Evolutionary conservation across 2,329 filamentous ascomycete species (phyloP).

Genomic region (Phyllosticta citribraziliensis): DNA sequence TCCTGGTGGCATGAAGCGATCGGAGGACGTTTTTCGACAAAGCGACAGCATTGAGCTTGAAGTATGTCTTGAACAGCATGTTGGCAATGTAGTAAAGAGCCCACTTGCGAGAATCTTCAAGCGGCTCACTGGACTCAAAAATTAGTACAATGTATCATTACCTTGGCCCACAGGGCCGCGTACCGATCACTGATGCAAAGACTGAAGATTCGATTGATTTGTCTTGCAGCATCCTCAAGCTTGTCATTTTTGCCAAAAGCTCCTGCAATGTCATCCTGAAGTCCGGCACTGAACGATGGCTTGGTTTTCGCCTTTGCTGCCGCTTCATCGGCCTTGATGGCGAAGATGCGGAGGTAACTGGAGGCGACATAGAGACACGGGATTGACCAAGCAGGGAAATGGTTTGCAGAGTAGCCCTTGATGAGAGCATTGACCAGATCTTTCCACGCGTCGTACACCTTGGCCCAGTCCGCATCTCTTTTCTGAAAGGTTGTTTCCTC

Average conservation of each 20-base stretch:
- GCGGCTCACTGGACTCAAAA: constrained; percentile 40
- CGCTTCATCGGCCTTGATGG: constrained; percentile 80
- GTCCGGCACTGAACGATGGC: constrained; percentile 38
- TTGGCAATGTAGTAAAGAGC: constrained; percentile 93
- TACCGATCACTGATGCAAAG: constrained; percentile 85
- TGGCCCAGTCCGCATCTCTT: constrained; percentile 57
- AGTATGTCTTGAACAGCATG: constrained; percentile 95
- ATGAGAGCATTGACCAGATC: constrained; percentile 68
- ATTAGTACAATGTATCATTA: not conserved
- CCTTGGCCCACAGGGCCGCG: constrained; percentile 22
- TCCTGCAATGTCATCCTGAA: constrained; percentile 74
- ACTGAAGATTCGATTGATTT: constrained; percentile 86
- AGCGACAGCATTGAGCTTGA: constrained; percentile 84
- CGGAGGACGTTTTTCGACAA: constrained; percentile 83
- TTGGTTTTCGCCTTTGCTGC: constrained; percentile 39
- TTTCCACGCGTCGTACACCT: constrained; percentile 82
- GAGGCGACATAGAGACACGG: constrained; percentile 81
- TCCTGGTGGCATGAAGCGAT: constrained; percentile 64
- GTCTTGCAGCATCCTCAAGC: constrained; percentile 80
- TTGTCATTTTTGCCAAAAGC: constrained; percentile 61
- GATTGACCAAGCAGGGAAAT: constrained; percentile 83
- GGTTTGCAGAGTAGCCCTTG: constrained; percentile 66
- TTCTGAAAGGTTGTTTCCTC: constrained; percentile 44
- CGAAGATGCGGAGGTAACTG: constrained; percentile 78
- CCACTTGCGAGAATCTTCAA: constrained; percentile 94